phyloP scores from a whole-genome alignment of 2,329 filamentous ascomycete species.

The Thermochaetoides dissita region DNA sequence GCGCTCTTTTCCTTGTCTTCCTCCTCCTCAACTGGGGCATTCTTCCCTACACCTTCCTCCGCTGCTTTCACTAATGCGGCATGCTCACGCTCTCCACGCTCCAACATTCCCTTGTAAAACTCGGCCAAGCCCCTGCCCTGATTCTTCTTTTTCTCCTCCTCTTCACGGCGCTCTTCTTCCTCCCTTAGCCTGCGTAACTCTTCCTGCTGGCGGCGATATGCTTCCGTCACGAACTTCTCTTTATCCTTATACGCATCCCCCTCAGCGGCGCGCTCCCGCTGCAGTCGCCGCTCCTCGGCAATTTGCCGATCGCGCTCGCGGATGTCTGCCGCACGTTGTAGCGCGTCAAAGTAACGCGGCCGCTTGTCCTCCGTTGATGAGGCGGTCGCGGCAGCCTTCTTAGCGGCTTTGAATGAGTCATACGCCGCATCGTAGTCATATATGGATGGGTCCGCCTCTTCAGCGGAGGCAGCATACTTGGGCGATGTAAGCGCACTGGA shows the following conservation, averaged over 20 bases:
- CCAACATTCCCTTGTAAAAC: constrained; percentile 63
- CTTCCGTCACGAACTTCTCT: constrained; percentile 74
- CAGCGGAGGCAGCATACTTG: constrained; percentile 49
- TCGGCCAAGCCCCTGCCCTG: constrained; percentile 58
- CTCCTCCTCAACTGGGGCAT: constrained; percentile 15
- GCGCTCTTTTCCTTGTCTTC: constrained; percentile 38
- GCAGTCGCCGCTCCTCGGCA: constrained; percentile 67
- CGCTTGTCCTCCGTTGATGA: constrained; percentile 51
- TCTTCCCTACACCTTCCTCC: constrained; percentile 11
- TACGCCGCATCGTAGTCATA: constrained; percentile 80
- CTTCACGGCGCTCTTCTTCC: constrained; percentile 53
- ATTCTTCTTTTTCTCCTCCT: constrained; percentile 51
- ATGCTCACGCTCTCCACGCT: constrained; percentile 56
- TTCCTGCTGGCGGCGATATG: constrained; percentile 69
- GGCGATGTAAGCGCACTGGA: constrained; percentile 50
- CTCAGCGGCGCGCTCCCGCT: constrained; percentile 63
- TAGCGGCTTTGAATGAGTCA: constrained; percentile 57
- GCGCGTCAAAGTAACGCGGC: constrained; percentile 65
- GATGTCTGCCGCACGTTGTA: constrained; percentile 59
- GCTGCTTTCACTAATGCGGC: constrained; percentile 56
- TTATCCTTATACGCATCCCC: constrained; percentile 71
- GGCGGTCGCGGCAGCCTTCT: constrained; percentile 52
- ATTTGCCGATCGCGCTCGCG: constrained; percentile 66
- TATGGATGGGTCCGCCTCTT: constrained; percentile 55
- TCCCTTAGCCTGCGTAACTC: constrained; percentile 52